phyloP scores from a whole-genome alignment of 2,329 filamentous ascomycete genomes.

The Mollisiaceae sp. region DNA sequence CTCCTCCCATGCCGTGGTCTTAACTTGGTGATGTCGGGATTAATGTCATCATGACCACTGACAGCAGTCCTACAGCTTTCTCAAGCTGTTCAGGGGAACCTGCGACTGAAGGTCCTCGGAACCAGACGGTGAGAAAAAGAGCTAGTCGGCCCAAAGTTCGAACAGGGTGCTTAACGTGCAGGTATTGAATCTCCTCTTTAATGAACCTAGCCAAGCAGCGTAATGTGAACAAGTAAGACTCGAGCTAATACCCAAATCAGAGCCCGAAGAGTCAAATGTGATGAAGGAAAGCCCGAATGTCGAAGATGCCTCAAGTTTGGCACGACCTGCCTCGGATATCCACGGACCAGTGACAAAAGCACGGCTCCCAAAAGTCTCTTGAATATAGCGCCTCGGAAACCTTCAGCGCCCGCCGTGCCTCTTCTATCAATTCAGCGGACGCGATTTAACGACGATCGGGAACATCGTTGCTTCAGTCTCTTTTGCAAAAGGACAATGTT shows the following conservation, averaged over 20 bases:
- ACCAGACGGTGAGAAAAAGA: neutral
- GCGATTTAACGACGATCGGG: neutral
- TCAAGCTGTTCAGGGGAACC: too few relatives aligned
- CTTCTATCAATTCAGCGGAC: conserved; percentile 1
- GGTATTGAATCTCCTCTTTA: neutral
- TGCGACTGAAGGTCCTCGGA: neutral
- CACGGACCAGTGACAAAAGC: neutral
- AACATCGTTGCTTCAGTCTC: conserved; percentile 9
- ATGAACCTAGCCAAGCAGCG: neutral
- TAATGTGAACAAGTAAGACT: neutral
- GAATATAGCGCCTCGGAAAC: neutral
- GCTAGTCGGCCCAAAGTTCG: conserved; percentile 7
- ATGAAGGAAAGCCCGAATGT: neutral
- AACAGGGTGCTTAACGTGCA: conserved; percentile 14
- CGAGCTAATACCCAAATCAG: neutral
- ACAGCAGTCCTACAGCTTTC: too few relatives aligned
- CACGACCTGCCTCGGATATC: conserved; percentile 6
- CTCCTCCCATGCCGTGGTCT: too few relatives aligned
- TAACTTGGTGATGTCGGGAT: too few relatives aligned
- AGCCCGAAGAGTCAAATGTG: conserved; percentile 13
- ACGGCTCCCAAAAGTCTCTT: neutral
- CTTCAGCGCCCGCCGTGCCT: neutral
- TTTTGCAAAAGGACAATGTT: conserved; percentile 15
- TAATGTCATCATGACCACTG: too few relatives aligned
- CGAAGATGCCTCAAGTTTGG: conserved; percentile 6